Base-by-base conservation (phyloP, 148 eudicot genomes). In the Persicaria tinctoria region DNA sequence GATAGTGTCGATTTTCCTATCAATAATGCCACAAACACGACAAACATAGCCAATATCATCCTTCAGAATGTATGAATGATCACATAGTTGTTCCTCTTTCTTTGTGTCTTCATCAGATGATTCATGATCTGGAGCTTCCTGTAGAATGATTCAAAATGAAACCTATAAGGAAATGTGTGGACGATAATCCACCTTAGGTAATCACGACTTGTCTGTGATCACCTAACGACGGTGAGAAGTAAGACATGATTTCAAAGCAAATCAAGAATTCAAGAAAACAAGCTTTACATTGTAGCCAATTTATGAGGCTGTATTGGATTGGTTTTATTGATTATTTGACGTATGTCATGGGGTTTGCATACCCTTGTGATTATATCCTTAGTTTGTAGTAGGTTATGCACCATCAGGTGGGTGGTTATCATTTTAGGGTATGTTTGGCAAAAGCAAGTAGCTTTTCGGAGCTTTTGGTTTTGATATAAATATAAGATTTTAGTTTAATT, bases 1-100 rank as follows among this genome's bases (percentile, higher is more conserved):
- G 49, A 93, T 93, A 55, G 90, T 75, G 73, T 93, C 91, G 18
- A 93, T 93, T 46, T 85, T 80, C 81, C 81, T 87, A 81, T 86
- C 77, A 76, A 93, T 81, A 13, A 91, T 89, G 74, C 98, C 98
- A 81, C 97, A 93, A 48, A 93, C 87, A 55, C 98, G 98, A 77
- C 98, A 93, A 45, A 93, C 97, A 76, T 91, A 86, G 53, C 98
- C 98, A 76, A 93, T 78, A 75, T 93, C 98, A 79, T 93, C 98
- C 79, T 89, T 93, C 72, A 93, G 77, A 53, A 93, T 87, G 84
- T 79, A 89, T n/a, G 87, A 81, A 77, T 93, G 98, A 76, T 93
- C 97, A 83, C 98, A 93, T 50, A 87, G 92, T 74, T 87, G 92
- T 9, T 82, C 87, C n/a, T 78, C 89, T 62, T 79, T 91, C 79